Conservation (phyloP, 805 yeast genomes). For the Wickerhamiella qilinensis region DNA sequence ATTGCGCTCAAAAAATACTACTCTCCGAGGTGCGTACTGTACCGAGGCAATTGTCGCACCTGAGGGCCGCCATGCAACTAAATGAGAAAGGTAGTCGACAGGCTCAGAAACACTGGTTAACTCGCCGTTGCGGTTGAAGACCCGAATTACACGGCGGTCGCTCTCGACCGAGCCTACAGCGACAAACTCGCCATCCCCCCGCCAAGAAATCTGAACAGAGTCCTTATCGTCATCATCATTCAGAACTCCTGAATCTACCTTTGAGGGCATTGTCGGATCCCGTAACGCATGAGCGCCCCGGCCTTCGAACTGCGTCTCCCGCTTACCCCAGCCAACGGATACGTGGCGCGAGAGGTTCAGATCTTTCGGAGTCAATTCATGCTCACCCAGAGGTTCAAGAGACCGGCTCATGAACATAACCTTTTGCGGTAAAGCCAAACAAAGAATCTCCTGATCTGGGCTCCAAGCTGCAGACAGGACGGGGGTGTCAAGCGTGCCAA, state of each 20-base stretch:
- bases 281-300: conserved; percentile 59
- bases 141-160: conserved; percentile 62
- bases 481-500: conserved; percentile 71
- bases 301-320: conserved; percentile 93
- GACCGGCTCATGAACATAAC: conserved; percentile 42
- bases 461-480: conserved; percentile 69
- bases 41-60: conserved; percentile 77
- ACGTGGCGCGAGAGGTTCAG: conserved; percentile 64
- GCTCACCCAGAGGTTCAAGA: conserved; percentile 68
- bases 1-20: conserved; percentile 80
- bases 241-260: conserved; percentile 50
- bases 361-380: conserved; percentile 41
- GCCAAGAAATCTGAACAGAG: conserved; percentile 56
- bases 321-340: conserved; percentile 96
- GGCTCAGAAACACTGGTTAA: conserved; percentile 80
- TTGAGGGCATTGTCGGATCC: conserved; percentile 79
- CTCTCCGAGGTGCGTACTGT: conserved; percentile 31
- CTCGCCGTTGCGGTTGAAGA: conserved; percentile 58
- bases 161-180: conserved; percentile 50
- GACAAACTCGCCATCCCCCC: conserved; percentile 85
- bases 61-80: conserved; percentile 76
- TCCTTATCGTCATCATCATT: conserved; percentile 37
- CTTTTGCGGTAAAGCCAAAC: conserved; percentile 36
- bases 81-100: conserved; percentile 61
- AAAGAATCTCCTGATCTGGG: conserved; percentile 75